These are phyloP conservation scores for Meripilus lineatus DNA, from an alignment of 1,284 basidiomycete genomes.

Conservation along the genomic window DNA sequence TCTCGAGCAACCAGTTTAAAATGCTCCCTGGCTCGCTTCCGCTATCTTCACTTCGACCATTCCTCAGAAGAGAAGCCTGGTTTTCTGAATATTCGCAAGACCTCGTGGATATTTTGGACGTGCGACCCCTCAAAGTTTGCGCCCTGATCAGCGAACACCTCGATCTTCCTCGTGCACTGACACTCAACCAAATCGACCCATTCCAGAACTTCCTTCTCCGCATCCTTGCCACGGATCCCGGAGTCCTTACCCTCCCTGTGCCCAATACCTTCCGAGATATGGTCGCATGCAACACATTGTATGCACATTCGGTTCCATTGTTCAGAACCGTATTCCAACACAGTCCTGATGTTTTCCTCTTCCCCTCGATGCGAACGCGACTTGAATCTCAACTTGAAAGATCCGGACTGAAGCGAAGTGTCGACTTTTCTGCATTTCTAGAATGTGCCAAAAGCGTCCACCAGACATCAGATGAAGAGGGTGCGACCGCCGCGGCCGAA, in stretches of 20 bases:
- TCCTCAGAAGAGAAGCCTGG: not conserved
- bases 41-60: not conserved
- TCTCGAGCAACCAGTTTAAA: too few relatives aligned
- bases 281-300: conserved; percentile 7
- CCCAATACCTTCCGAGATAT: conserved; percentile 3
- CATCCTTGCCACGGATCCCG: not conserved
- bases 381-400: conserved; percentile 5
- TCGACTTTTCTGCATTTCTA: conserved; percentile 10
- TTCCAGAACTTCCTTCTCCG: not conserved
- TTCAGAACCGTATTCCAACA: conserved; percentile 8
- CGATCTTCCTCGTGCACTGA: not conserved
- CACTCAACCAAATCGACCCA: not conserved
- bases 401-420: conserved; percentile 7
- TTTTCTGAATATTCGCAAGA: too few relatives aligned
- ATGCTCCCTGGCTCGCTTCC: too few relatives aligned
- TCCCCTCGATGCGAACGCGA: conserved; percentile 3
- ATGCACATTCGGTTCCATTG: not conserved
- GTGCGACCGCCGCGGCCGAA: conserved; percentile 29
- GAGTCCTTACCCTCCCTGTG: not conserved
- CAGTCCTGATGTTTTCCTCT: conserved; percentile 5
- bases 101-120: not conserved
- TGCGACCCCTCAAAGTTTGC: not conserved
- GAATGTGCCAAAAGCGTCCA: conserved; percentile 7
- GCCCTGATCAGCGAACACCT: not conserved
- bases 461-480: conserved; percentile 1